These are phyloP conservation scores for Claviceps arundinis DNA, from an alignment of 2,329 filamentous ascomycete genomes.

Conservation along the genomic window DNA sequence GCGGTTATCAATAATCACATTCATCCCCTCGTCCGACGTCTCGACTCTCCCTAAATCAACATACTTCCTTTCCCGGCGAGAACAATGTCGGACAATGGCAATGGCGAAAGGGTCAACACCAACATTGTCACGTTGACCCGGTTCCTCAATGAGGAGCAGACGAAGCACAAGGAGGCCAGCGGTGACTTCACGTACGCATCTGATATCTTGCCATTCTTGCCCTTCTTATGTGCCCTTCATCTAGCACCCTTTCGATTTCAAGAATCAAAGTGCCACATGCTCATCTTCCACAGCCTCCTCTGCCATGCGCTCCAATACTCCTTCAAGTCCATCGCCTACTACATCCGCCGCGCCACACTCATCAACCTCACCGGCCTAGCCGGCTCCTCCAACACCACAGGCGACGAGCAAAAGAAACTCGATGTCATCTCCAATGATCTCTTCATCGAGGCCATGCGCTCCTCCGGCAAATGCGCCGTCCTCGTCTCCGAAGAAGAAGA, in stretches of 20 bases:
- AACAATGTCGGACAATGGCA: constrained; percentile 24
- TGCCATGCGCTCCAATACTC: constrained; percentile 98
- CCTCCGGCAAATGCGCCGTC: constrained; percentile 77
- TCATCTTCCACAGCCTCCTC: constrained; percentile 51
- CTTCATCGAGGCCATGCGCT: constrained; percentile 90
- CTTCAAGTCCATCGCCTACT: constrained; percentile 99
- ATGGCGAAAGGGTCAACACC: constrained; percentile 75
- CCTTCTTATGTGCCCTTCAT: neutral
- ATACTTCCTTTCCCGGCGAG: neutral
- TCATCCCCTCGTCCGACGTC: neutral
- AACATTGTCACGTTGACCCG: constrained; percentile 91
- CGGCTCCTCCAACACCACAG: constrained; percentile 86
- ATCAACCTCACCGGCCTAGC: constrained; percentile 94
- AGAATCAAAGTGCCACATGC: neutral
- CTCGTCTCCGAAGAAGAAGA: constrained; percentile 98
- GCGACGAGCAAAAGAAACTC: constrained; percentile 98
- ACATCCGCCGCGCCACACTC: constrained; percentile 88
- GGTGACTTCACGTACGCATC: constrained; percentile 86
- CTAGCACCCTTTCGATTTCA: neutral
- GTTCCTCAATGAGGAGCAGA: constrained; percentile 91
- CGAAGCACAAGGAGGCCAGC: constrained; percentile 84
- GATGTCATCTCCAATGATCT: constrained; percentile 98
- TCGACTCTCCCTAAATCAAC: neutral
- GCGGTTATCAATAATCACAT: no score
- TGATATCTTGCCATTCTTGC: constrained; percentile 7